Percentiles rank a stretch among this genome's conserved stretches.
Conservation (phyloP, 352 stramenopile genomes). For the Phytopythium kandeliae region DNA sequence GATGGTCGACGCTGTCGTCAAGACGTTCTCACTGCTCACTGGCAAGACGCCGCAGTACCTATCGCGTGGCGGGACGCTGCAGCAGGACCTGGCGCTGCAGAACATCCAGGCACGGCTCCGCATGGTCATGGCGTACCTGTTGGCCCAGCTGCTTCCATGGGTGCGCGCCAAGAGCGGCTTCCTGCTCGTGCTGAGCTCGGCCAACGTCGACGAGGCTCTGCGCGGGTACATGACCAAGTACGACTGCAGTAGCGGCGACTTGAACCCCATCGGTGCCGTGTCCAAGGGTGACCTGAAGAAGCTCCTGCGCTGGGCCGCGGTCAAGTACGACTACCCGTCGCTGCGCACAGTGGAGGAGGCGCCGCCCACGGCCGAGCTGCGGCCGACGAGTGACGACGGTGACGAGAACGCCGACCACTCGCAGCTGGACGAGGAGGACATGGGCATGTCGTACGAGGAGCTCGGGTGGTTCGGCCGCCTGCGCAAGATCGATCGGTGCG, state of each 20-base stretch:
- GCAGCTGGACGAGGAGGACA: constrained; percentile 98
- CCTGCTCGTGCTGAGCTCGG: constrained; percentile 96
- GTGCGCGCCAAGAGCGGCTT: constrained; percentile 93
- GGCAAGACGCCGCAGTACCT: constrained; percentile 90
- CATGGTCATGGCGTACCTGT: constrained; percentile 98
- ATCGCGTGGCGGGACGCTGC: constrained; percentile 83
- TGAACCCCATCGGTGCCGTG: constrained; percentile 98
- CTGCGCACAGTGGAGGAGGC: constrained; percentile 92
- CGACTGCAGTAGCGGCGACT: constrained; percentile 96
- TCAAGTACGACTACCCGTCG: constrained; percentile 89
- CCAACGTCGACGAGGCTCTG: constrained; percentile 98
- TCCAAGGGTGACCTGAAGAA: constrained; percentile 96
- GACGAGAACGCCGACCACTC: constrained; percentile 80
- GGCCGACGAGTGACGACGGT: constrained; percentile 80
- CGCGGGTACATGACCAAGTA: constrained; percentile 99
- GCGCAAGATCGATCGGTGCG: constrained; percentile 94
- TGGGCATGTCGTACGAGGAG: constrained; percentile 99
- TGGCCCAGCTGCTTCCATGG: constrained; percentile 98
- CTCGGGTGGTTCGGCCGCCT: constrained; percentile 94
- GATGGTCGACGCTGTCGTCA: constrained; percentile 89
- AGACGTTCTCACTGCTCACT: constrained; percentile 69
- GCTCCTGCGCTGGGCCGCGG: constrained; percentile 90
- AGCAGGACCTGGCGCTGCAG: constrained; percentile 97
- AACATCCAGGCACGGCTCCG: constrained; percentile 98
- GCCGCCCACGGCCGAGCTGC: constrained; percentile 94